Evolutionary conservation across 2,329 filamentous ascomycete species (phyloP).

Genomic region (Aspergillus sojae): DNA sequence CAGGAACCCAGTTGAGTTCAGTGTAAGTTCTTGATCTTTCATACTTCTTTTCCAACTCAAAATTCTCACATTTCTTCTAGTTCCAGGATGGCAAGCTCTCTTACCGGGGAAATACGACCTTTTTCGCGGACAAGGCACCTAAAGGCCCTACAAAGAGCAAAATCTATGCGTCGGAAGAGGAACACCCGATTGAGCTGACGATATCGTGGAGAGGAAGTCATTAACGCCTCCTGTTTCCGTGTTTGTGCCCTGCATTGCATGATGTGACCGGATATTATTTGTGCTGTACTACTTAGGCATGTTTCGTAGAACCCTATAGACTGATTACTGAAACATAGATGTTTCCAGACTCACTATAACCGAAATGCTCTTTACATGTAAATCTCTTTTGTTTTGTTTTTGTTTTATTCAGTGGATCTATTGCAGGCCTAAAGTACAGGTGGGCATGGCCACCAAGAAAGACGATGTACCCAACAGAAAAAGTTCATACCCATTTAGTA

Average conservation of each 20-base stretch:
- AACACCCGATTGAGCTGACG: conserved; percentile 37
- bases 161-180: conserved; percentile 34
- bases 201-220: conserved; percentile 33
- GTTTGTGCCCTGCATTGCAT: not conserved
- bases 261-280: not conserved
- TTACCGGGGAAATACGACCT: conserved; percentile 38
- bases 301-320: not conserved
- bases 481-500: conserved; percentile 13
- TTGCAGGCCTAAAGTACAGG: conserved; percentile 18
- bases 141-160: conserved; percentile 39
- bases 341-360: not conserved
- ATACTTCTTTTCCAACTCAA: not conserved
- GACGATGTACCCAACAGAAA: conserved; percentile 10
- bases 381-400: not conserved
- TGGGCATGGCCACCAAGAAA: conserved; percentile 10
- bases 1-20: conserved; percentile 31
- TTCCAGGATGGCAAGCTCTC: conserved; percentile 35
- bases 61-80: conserved; percentile 20
- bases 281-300: not conserved
- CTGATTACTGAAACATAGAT: not conserved
- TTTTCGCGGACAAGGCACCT: conserved; percentile 42
- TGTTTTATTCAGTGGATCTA: conserved; percentile 14
- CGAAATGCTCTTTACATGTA: not conserved
- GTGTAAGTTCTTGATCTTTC: conserved; percentile 24
- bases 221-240: not conserved